phyloP scores from a whole-genome alignment of 495 filamentous ascomycete genomes.

The Neurospora tetrasperma region DNA sequence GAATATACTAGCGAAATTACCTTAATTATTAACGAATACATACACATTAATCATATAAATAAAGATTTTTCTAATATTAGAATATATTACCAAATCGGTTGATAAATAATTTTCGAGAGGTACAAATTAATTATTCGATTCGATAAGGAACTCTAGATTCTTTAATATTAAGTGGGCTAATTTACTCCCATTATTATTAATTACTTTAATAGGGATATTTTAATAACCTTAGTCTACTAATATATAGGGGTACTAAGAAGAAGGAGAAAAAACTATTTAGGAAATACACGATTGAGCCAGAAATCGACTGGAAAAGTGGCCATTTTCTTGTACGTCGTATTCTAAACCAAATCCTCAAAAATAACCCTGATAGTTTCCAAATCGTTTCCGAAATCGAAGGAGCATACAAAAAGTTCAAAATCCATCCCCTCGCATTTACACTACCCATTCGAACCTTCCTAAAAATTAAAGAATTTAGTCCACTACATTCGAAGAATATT shows the following conservation, averaged over 20 bases:
- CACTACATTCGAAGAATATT: background rate
- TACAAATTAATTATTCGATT: background rate
- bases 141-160: background rate
- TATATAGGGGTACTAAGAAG: too few relatives aligned
- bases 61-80: background rate
- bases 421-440: background rate
- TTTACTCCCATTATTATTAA: background rate
- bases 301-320: too few relatives aligned
- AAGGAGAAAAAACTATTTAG: too few relatives aligned
- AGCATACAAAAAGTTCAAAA: background rate
- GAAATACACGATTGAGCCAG: too few relatives aligned
- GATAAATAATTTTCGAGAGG: background rate
- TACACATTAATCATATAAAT: background rate
- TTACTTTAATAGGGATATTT: background rate
- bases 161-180: background rate
- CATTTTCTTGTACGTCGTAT: too few relatives aligned
- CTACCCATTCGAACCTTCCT: background rate
- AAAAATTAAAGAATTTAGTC: background rate
- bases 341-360: too few relatives aligned
- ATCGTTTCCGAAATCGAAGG: too few relatives aligned
- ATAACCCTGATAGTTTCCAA: too few relatives aligned
- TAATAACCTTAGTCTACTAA: background rate
- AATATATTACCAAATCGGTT: background rate
- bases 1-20: background rate
- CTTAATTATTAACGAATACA: background rate